Percentiles rank a stretch among this genome's conserved stretches.
Conservation (phyloP, 192 early-diverging fungal genomes). For the Podila epicladia region DNA sequence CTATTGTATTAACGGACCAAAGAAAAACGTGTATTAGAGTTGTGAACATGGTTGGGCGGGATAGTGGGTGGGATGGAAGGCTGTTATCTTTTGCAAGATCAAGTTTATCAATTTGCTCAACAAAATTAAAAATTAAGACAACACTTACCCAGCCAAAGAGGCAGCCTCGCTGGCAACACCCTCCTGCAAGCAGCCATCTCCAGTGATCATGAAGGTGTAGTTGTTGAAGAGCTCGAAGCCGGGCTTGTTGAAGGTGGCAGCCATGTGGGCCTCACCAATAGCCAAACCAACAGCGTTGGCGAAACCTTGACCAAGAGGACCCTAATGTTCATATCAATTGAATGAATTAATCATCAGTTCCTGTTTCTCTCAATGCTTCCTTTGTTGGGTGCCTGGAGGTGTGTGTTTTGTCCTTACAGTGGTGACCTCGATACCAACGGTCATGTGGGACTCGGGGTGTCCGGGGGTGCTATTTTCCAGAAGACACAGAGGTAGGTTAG, state of each 20-base stretch:
- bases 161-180: conserved; percentile 93
- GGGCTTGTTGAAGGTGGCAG: conserved; percentile 92
- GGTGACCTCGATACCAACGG: conserved; percentile 94
- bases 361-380: background rate
- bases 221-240: conserved; percentile 90
- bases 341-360: background rate
- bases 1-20: conserved; percentile 23
- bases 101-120: background rate
- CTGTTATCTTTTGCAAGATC: background rate
- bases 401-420: conserved; percentile 58
- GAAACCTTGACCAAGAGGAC: conserved; percentile 70
- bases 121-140: conserved; percentile 1
- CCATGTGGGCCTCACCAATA: conserved; percentile 86
- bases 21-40: background rate
- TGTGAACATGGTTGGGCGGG: background rate
- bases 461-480: conserved; percentile 75
- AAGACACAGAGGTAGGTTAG: too few species aligned
- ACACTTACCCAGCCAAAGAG: conserved; percentile 87
- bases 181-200: conserved; percentile 99
- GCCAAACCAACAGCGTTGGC: conserved; percentile 96
- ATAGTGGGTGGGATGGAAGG: background rate
- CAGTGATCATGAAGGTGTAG: conserved; percentile 86
- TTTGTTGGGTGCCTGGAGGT: background rate
- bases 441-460: conserved; percentile 91
- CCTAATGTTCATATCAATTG: conserved; percentile 11